A percentile compares a stretch with the other conserved stretches of the same genome.
Conservation (phyloP, 768 basidiomycete species). For the Trametes cubensis region DNA sequence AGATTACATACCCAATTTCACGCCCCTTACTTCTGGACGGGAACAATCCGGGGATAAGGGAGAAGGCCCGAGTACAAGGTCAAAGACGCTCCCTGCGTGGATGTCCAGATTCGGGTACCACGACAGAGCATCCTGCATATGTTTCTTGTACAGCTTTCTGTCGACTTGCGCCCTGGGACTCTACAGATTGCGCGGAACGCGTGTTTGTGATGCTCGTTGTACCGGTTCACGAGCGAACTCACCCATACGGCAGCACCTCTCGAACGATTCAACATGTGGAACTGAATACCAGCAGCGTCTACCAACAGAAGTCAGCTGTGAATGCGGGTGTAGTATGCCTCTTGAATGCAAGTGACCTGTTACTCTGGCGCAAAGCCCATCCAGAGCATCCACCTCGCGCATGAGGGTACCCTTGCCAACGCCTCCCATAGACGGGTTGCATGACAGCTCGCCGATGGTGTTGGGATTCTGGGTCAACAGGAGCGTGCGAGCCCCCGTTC, state of each 20-base stretch:
- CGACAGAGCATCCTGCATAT: conserved; percentile 74
- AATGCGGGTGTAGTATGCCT: background rate
- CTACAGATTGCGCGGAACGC: conserved; percentile 39
- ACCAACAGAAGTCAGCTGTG: background rate
- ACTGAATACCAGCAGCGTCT: conserved; percentile 91
- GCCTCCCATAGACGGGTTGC: conserved; percentile 91
- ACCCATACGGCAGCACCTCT: conserved; percentile 93
- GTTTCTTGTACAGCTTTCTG: conserved; percentile 75
- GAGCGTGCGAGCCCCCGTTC: conserved; percentile 79
- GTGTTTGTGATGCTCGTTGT: no score
- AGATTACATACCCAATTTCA: conserved; percentile 57
- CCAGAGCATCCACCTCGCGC: conserved; percentile 89
- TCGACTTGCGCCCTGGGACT: conserved; percentile 91
- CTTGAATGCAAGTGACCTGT: conserved; percentile 54
- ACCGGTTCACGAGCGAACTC: conserved; percentile 26
- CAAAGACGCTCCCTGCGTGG: conserved; percentile 74
- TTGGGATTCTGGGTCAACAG: conserved; percentile 82
- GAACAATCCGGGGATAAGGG: conserved; percentile 30
- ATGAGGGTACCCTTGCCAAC: conserved; percentile 92
- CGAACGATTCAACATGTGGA: conserved; percentile 81
- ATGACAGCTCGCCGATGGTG: conserved; percentile 83
- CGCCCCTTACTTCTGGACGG: conserved; percentile 48
- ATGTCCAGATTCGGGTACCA: conserved; percentile 72
- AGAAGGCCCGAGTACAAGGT: conserved; percentile 65
- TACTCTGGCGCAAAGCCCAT: conserved; percentile 83